Percentiles rank a stretch among this genome's conserved stretches.
These are phyloP conservation scores for Zizania palustris DNA, from an alignment of 202 grass and related monocot genomes.

Conservation along the genomic window DNA sequence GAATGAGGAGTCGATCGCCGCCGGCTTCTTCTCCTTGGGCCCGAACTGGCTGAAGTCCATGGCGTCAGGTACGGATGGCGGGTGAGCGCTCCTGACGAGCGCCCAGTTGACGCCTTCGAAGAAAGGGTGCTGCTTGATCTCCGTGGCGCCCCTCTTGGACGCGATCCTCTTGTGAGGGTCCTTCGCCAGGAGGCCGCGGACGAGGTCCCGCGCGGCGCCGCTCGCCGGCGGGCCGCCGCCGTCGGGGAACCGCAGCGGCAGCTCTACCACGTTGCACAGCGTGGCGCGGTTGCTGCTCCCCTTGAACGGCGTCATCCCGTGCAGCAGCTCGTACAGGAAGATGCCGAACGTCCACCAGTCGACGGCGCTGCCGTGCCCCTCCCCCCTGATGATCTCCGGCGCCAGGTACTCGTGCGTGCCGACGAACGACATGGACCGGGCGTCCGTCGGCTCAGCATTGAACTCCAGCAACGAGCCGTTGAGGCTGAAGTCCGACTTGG, in stretches of 20 bases:
- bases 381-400: slow-evolving; percentile 63
- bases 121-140: slow-evolving; percentile 77
- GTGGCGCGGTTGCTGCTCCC: slow-evolving; percentile 58
- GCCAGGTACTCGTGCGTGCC: slow-evolving; percentile 82
- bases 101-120: slow-evolving; percentile 82
- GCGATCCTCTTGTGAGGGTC: slow-evolving; percentile 66
- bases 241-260: slow-evolving; percentile 60
- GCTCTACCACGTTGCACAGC: slow-evolving; percentile 58
- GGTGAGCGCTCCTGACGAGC: slow-evolving; percentile 51
- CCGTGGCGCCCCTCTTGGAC: slow-evolving; percentile 56
- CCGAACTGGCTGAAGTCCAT: slow-evolving; percentile 59
- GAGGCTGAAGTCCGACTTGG: slow-evolving; percentile 65
- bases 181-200: slow-evolving; percentile 60
- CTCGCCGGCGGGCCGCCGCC: slow-evolving; percentile 33
- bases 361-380: slow-evolving; percentile 70
- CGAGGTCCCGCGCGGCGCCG: slow-evolving; percentile 46
- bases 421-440: slow-evolving; percentile 75
- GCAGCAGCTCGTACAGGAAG: slow-evolving; percentile 65
- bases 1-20: too few relatives aligned
- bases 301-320: slow-evolving; percentile 67
- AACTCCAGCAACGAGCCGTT: slow-evolving; percentile 54
- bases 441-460: slow-evolving; percentile 70
- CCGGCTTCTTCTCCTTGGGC: slow-evolving; percentile 54
- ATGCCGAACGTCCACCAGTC: slow-evolving; percentile 90
- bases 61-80: slow-evolving; percentile 56